Evolutionary conservation across 2,329 filamentous ascomycete species (phyloP), one percentile per base, ranked within the genome.

Genomic region (Epichloe bromicola): DNA sequence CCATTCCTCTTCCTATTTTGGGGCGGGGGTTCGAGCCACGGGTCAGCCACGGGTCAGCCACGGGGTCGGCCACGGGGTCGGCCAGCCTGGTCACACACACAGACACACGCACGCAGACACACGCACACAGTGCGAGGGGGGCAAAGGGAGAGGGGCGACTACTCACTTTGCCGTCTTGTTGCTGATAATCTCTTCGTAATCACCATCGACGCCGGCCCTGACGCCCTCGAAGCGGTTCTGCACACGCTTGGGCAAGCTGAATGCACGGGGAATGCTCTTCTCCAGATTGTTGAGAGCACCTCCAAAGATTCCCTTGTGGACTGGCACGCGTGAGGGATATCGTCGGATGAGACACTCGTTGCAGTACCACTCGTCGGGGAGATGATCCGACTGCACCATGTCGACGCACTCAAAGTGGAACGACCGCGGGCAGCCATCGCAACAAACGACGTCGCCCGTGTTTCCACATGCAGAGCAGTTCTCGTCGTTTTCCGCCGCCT

Each of bases 321-420:
- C 67, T 12, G 67, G 66, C 37, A 74, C 61, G 39, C 68, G 68
- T 23, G 71, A 71, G 47, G 71, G 74, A 57, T 71, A 72, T 50
- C 72, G 70, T 51, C 67, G 69, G 53, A 74, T 72, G 50, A 76
- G 68, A 65, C 86, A 90, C 56, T 79, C 76, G 60, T 86, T 85
- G 70, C 91, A 97, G 66, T 78, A 93, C 87, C 89, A 97, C 60
- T 88, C 85, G 53, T 86, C 81, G 11, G 83, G 83, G 53, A 84
- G 73, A 50, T 75, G 73, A 47, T 79, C 76, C 51, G 82, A 75
- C 58, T 88, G 73, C 39, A 88, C 85, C 55, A 91, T 89, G 66
- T 94, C 85, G 58, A 93, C 80, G 65, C 93, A 97, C 53, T 80
- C 76, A 64, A 93, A 88, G 68, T 97, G 93, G 68, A 94, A 96